Percentiles rank a stretch among this genome's conserved stretches.
phyloP scores from a whole-genome alignment of 2,329 filamentous ascomycete species.

The Cryphonectria japonica region DNA sequence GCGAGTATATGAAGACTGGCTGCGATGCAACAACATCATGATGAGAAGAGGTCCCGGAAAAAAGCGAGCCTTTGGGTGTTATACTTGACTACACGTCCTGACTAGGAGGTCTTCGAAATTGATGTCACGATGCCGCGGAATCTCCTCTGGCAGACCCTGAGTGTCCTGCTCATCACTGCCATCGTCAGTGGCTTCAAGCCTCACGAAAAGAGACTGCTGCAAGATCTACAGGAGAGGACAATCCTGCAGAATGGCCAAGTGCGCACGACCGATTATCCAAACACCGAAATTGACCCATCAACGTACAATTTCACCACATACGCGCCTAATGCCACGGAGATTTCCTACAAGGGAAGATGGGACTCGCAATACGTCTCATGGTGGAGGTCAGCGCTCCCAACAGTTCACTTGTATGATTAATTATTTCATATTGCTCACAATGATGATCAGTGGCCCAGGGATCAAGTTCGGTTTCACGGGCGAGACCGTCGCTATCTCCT shows the following conservation, averaged over 20 bases:
- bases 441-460: slow-evolving; percentile 49
- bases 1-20: not conserved
- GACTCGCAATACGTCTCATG: slow-evolving; percentile 63
- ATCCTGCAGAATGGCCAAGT: slow-evolving; percentile 49
- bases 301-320: slow-evolving; percentile 48
- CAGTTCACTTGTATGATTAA: slow-evolving; percentile 34
- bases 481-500: slow-evolving; percentile 55
- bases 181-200: slow-evolving; percentile 5
- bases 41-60: not conserved
- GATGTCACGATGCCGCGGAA: slow-evolving; percentile 11
- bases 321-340: slow-evolving; percentile 53
- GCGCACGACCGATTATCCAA: slow-evolving; percentile 44
- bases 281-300: slow-evolving; percentile 44
- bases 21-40: not conserved
- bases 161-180: slow-evolving; percentile 18
- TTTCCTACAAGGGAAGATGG: slow-evolving; percentile 67
- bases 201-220: slow-evolving; percentile 12
- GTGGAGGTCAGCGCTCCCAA: slow-evolving; percentile 50
- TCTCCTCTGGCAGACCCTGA: not conserved
- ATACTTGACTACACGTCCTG: not conserved
- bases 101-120: not conserved
- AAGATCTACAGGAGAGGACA: slow-evolving; percentile 32
- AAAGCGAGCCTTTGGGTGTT: not conserved
- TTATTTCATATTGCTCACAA: not conserved
- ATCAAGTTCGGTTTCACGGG: slow-evolving; percentile 61